phyloP scores from a whole-genome alignment of 2,329 filamentous ascomycete species.

The Cytospora leucostoma region DNA sequence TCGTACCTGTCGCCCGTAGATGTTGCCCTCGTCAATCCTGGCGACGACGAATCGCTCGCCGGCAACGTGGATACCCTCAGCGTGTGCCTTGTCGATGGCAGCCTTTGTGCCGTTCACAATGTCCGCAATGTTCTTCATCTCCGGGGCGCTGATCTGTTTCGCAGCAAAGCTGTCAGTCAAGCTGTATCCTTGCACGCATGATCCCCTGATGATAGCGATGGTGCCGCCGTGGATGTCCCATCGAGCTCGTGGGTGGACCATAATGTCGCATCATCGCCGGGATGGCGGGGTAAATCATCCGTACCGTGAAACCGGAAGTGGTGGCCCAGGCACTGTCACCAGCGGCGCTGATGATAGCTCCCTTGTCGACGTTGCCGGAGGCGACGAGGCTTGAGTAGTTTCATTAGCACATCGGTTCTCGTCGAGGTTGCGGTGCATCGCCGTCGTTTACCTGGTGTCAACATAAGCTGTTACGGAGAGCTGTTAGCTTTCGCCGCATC shows the following conservation, averaged over 20 bases:
- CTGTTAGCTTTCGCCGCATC: slow-evolving; percentile 35
- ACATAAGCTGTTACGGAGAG: slow-evolving; percentile 46
- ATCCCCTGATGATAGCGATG: not conserved
- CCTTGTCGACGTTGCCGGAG: slow-evolving; percentile 79
- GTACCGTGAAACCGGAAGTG: slow-evolving; percentile 71
- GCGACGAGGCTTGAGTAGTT: slow-evolving; percentile 67
- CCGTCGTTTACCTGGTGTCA: slow-evolving; percentile 49
- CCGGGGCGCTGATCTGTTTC: slow-evolving; percentile 55
- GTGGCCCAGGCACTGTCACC: slow-evolving; percentile 81
- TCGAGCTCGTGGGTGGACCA: not conserved
- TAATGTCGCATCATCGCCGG: not conserved
- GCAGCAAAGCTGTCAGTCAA: slow-evolving; percentile 12
- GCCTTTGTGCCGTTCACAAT: slow-evolving; percentile 50
- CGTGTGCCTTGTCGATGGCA: slow-evolving; percentile 66
- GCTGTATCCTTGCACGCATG: slow-evolving; percentile 33
- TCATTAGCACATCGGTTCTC: slow-evolving; percentile 10
- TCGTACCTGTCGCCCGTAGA: slow-evolving; percentile 84
- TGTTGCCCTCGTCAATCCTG: slow-evolving; percentile 72
- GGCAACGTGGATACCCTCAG: slow-evolving; percentile 72
- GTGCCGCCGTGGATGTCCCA: not conserved
- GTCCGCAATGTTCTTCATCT: slow-evolving; percentile 60
- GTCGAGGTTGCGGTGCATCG: slow-evolving; percentile 16
- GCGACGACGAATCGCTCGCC: slow-evolving; percentile 79
- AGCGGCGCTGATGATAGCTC: slow-evolving; percentile 77
- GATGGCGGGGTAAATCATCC: slow-evolving; percentile 23